A percentile compares a stretch with the other conserved stretches of the same genome.
These are phyloP conservation scores for Pseudogymnoascus sp. DNA, from an alignment of 2,329 filamentous ascomycete species.

Conservation along the genomic window DNA sequence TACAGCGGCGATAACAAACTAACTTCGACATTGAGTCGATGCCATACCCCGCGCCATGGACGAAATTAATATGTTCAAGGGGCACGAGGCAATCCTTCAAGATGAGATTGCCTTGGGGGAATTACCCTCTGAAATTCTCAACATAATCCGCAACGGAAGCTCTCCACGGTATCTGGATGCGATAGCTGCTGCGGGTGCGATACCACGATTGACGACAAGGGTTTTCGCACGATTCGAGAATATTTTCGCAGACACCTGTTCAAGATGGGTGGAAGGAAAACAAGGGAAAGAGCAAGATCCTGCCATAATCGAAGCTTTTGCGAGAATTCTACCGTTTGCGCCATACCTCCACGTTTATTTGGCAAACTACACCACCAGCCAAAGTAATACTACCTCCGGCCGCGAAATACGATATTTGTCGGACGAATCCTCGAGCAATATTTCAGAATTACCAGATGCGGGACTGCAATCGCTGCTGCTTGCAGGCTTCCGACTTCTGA, in stretches of 20 bases:
- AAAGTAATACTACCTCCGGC: constrained; percentile 22
- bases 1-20: constrained; percentile 9
- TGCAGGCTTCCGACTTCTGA: constrained; percentile 69
- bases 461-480: constrained; percentile 46
- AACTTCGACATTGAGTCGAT: constrained; percentile 13
- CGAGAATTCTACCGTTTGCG: constrained; percentile 71
- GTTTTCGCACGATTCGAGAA: constrained; percentile 68
- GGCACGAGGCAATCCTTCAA: constrained; percentile 47
- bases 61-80: constrained; percentile 44
- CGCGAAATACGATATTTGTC: constrained; percentile 16
- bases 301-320: constrained; percentile 60
- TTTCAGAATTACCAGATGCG: constrained; percentile 29
- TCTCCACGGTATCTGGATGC: constrained; percentile 61
- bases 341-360: constrained; percentile 70
- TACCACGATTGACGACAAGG: constrained; percentile 58
- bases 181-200: constrained; percentile 60
- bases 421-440: constrained; percentile 24
- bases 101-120: constrained; percentile 46
- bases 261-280: constrained; percentile 56
- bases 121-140: constrained; percentile 61
- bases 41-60: constrained; percentile 36
- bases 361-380: constrained; percentile 36
- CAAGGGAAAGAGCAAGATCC: constrained; percentile 15
- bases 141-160: constrained; percentile 54
- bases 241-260: constrained; percentile 73